Conservation (phyloP, 768 basidiomycete genomes). For the Leucosporidium yakuticum region DNA sequence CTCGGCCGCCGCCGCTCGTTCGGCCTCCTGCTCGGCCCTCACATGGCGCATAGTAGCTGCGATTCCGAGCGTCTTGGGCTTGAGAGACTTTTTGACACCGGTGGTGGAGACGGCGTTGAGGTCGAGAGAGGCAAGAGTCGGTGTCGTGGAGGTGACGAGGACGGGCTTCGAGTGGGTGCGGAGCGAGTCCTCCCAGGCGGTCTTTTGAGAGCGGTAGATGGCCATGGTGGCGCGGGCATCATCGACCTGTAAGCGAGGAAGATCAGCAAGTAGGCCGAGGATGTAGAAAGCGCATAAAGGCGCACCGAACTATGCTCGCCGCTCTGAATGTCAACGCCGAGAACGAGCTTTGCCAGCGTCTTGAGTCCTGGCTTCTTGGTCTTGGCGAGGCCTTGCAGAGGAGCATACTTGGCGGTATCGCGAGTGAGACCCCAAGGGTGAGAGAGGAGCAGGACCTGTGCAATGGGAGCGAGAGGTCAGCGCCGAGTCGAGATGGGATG, state of each 20-base stretch:
- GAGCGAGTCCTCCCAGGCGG: slow-evolving; percentile 67
- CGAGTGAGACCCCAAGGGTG: slow-evolving; percentile 45
- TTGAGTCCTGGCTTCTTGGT: slow-evolving; percentile 68
- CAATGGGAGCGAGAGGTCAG: background rate
- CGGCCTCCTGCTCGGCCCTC: slow-evolving; percentile 16
- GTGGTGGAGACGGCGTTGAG: slow-evolving; percentile 12
- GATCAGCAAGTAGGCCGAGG: background rate
- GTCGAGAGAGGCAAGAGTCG: slow-evolving; percentile 15
- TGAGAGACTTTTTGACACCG: slow-evolving; percentile 25
- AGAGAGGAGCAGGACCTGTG: slow-evolving; percentile 45
- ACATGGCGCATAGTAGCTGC: slow-evolving; percentile 21
- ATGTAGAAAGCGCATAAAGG: slow-evolving; percentile 20
- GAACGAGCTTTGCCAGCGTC: slow-evolving; percentile 69
- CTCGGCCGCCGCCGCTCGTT: slow-evolving; percentile 7
- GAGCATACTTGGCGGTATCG: slow-evolving; percentile 46
- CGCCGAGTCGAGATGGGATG: slow-evolving; percentile 51
- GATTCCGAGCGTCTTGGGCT: slow-evolving; percentile 18
- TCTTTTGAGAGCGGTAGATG: slow-evolving; percentile 72
- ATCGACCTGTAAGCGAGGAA: slow-evolving; percentile 56
- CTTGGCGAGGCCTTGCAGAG: slow-evolving; percentile 53
- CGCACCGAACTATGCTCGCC: slow-evolving; percentile 88
- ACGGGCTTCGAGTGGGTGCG: slow-evolving; percentile 38
- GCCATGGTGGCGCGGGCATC: slow-evolving; percentile 96
- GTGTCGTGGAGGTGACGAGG: slow-evolving; percentile 32
- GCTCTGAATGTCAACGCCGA: slow-evolving; percentile 71